phyloP scores from a whole-genome alignment of 2,329 filamentous ascomycete genomes.

The Alternaria sp. region DNA sequence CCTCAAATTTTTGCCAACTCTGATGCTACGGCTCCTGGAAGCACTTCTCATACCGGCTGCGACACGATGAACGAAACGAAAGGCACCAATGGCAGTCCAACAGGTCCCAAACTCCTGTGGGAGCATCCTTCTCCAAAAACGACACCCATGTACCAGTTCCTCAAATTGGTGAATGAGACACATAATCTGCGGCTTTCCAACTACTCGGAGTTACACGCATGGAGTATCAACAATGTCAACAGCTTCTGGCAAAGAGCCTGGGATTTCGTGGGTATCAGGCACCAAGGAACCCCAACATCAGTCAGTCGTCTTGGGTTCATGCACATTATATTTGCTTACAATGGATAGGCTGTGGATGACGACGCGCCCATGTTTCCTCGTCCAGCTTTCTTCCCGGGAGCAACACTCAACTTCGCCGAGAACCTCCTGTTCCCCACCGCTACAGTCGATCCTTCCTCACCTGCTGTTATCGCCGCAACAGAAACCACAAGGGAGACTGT shows the following conservation, averaged over 20 bases:
- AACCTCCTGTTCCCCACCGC: slow-evolving; percentile 84
- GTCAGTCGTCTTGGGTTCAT: slow-evolving; percentile 53
- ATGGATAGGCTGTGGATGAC: slow-evolving; percentile 71
- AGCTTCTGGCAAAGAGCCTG: slow-evolving; percentile 88
- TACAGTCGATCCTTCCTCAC: slow-evolving; percentile 64
- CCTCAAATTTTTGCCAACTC: neutral
- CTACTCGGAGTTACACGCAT: slow-evolving; percentile 81
- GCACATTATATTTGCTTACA: slow-evolving; percentile 19
- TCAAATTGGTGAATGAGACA: slow-evolving; percentile 73
- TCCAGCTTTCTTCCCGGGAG: slow-evolving; percentile 82
- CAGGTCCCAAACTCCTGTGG: slow-evolving; percentile 64
- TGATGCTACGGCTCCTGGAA: neutral
- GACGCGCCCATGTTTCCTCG: slow-evolving; percentile 82
- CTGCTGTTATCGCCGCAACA: slow-evolving; percentile 82
- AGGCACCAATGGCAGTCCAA: slow-evolving; percentile 36
- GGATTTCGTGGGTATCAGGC: slow-evolving; percentile 80
- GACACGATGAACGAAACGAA: slow-evolving; percentile 22
- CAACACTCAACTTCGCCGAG: slow-evolving; percentile 90
- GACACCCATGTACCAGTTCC: slow-evolving; percentile 77
- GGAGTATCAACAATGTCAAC: slow-evolving; percentile 81
- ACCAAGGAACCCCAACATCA: slow-evolving; percentile 69
- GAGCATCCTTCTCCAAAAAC: slow-evolving; percentile 70
- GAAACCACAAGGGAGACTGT: slow-evolving; percentile 73
- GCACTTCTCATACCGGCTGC: neutral
- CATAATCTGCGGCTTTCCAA: slow-evolving; percentile 68